phyloP scores from a whole-genome alignment of 345 rosid species.

The Hibiscus trionum region DNA sequence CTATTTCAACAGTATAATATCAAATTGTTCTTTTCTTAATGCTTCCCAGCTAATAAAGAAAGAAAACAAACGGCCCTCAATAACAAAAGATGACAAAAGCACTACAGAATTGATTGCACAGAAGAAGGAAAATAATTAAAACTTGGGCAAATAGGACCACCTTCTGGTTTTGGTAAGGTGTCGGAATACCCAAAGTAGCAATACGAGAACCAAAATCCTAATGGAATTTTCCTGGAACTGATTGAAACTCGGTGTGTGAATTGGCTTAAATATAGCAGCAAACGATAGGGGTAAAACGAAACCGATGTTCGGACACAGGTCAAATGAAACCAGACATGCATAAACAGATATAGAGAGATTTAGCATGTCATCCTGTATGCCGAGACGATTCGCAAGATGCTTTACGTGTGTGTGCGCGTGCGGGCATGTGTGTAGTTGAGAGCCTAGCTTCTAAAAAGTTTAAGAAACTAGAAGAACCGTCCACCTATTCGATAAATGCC shows the following conservation, averaged over 20 bases:
- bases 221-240: too few species aligned
- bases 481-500: too few species aligned
- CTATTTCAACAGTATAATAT: not conserved
- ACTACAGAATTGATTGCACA: too few species aligned
- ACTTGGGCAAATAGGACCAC: not conserved
- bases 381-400: not conserved
- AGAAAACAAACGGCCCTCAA: not conserved
- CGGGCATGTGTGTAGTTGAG: not conserved
- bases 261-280: too few species aligned
- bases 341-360: not conserved
- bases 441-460: not conserved
- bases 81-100: not conserved
- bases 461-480: too few species aligned
- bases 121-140: not conserved
- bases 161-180: not conserved
- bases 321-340: not conserved
- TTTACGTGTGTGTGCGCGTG: not conserved
- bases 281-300: not conserved
- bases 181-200: too few species aligned
- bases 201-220: too few species aligned
- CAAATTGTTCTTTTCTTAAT: not conserved
- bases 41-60: not conserved
- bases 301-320: too few species aligned
- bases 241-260: too few species aligned
- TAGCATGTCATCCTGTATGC: not conserved